Base-by-base conservation (phyloP, 768 basidiomycete genomes). In the Lentinus tigrinus region DNA sequence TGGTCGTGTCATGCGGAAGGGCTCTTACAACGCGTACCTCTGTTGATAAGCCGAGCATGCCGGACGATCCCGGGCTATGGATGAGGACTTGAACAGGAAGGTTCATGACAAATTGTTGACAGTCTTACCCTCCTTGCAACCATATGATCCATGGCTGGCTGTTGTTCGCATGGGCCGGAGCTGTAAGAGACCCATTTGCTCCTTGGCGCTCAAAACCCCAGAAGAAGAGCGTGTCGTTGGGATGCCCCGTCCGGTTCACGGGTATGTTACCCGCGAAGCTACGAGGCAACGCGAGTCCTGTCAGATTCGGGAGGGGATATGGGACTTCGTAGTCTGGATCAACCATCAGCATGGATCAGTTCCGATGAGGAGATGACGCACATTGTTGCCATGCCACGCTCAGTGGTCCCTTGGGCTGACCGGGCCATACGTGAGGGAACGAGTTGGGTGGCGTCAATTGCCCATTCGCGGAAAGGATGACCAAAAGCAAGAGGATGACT, bases 101-200 rank as follows among this genome's bases (percentile, higher is more conserved):
- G 31, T 11, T 5, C 36, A 3, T 5, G 23, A 17, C 23, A 19
- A 27, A 34, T 19, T 2, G 10, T 27, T 23, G 21, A 21, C n/a
- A 26, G 13, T 52, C 27, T 11, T 63, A 85, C 84, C 86, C 87
- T 72, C 87, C 88, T 58, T 88, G 88, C 24, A 89, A 68, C 87
- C 87, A 90, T 40, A 90, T 84, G 3, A 81, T 80, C 88, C 88
- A 89, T 1, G 88, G 88, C 19, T 84, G 74, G 14, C 71, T 58
- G 46, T 67, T 74, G 17, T 65, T 67, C n/a, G 68, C 61, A 44
- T 62, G 60, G 2, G 70, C 66, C 26, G 44, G 4, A 54, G 66
- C 70, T 10, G 82, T 87, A 49, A 89, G 72, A 2, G 87, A 62
- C 4, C 71, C 71, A 31, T 65, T 65, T 43, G 27, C 64, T 24